These are phyloP conservation scores for Diaporthe velutina DNA, from an alignment of 2,329 filamentous ascomycete species.

Conservation along the genomic window DNA sequence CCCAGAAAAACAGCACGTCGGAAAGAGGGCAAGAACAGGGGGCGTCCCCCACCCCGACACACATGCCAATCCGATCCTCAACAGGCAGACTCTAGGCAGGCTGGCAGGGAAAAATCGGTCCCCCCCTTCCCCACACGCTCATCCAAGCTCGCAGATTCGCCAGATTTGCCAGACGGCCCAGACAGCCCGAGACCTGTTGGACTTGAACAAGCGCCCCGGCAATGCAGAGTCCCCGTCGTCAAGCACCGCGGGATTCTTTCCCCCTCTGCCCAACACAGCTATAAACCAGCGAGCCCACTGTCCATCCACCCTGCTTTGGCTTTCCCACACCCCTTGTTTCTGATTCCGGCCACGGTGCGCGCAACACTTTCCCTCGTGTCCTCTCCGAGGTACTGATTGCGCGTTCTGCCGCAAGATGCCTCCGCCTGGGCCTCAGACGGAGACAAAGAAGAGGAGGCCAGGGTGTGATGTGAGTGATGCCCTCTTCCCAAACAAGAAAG, in stretches of 20 bases:
- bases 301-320: neutral
- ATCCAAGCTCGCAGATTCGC: neutral
- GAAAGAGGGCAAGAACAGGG: neutral
- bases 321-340: slow-evolving; percentile 3
- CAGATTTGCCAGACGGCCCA: neutral
- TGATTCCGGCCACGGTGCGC: slow-evolving; percentile 18
- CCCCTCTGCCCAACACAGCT: slow-evolving; percentile 17
- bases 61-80: slow-evolving; percentile 15
- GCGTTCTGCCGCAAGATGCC: slow-evolving; percentile 17
- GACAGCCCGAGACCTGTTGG: neutral
- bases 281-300: slow-evolving; percentile 19
- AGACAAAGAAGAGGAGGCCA: slow-evolving; percentile 25
- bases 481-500: slow-evolving; percentile 2
- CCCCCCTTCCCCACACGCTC: slow-evolving; percentile 2
- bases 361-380: slow-evolving; percentile 8
- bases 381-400: neutral
- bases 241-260: slow-evolving; percentile 21
- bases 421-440: slow-evolving; percentile 7
- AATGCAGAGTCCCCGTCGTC: neutral
- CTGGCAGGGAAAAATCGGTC: neutral
- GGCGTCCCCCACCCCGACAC: neutral
- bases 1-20: neutral
- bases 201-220: neutral
- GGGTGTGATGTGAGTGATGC: slow-evolving; percentile 13
- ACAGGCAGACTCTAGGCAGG: neutral